Conservation (phyloP, 2,329 filamentous ascomycete genomes). For the Gremmenia infestans region DNA sequence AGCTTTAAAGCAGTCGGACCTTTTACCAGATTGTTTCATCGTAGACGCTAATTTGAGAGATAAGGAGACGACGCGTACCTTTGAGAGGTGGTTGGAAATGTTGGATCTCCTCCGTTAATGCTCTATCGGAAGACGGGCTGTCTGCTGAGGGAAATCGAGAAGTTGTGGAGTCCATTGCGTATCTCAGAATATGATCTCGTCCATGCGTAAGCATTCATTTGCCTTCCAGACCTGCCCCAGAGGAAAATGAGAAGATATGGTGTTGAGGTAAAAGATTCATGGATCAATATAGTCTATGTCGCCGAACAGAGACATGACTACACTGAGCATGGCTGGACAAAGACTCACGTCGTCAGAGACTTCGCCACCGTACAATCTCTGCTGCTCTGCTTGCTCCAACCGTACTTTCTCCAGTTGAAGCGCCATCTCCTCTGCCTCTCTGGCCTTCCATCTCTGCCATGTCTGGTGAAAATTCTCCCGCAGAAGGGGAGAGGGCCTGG, state of each 20-base stretch:
- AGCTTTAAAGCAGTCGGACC: conserved; percentile 49
- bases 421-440: conserved; percentile 25
- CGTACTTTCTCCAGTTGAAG: conserved; percentile 22
- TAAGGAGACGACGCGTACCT: neutral
- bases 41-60: conserved; percentile 30
- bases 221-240: conserved; percentile 11
- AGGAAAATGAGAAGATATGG: conserved; percentile 10
- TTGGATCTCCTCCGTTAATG: neutral
- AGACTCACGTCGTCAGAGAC: conserved; percentile 30
- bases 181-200: neutral
- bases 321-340: conserved; percentile 28
- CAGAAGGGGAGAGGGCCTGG: conserved; percentile 26
- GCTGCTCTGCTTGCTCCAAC: conserved; percentile 23
- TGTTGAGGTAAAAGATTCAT: conserved; percentile 15
- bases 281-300: conserved; percentile 32
- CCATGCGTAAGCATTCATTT: conserved; percentile 24
- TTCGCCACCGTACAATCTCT: conserved; percentile 28
- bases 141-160: neutral
- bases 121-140: neutral
- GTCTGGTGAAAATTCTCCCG: conserved; percentile 30
- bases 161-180: conserved; percentile 4
- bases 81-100: neutral
- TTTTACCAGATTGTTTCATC: conserved; percentile 59
- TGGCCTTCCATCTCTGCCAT: conserved; percentile 29
- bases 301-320: conserved; percentile 30